Evolutionary conservation across 257 asterid species (phyloP), one percentile per base, ranked within the genome.

Genomic region (Pogostemon cablin): DNA sequence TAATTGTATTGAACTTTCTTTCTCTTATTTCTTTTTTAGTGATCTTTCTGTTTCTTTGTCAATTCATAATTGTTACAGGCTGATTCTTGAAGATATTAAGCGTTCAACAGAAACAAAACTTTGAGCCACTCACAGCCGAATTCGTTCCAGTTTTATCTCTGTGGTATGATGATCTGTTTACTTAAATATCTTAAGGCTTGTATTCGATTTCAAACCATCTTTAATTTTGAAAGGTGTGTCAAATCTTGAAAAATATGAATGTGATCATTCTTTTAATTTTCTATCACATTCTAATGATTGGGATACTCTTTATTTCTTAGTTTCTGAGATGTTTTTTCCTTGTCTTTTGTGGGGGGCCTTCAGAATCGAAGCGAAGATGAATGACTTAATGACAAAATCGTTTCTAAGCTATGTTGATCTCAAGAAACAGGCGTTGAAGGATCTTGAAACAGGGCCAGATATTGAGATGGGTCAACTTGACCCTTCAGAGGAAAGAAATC

Each of bases 321-420:
- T 44, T 4, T 38, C 48, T 43, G 38, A 37, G 2, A 25, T n/a
- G 32, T 7, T 60, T 38, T 40, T 25, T 34, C 4, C 11, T 52
- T 50, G 49, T 25, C 34, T 7, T 71, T 63, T 59, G 2, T 35
- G 75, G 61, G 61, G 32, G 15, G n/a, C 74, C 40, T 60, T 67
- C 80, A 72, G 85, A 81, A 78, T 69, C 68, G 73, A 58, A n/a
- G 68, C 78, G 72, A 83, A 81, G 83, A 90, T 88, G 97, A 90
- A 90, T 41, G 95, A 90, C 71, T 79, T 88, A 37, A 86, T 88
- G 97, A 86, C 96, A 6, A 90, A 81, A 56, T 90, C 97, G 17
- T 85, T 90, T 76, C 62, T 85, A 65, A 88, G 83, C 78, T 90
- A 90, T 68, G 96, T 90, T 1, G 93, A 90, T 68, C 75, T 90